These are phyloP conservation scores for Zygnema cylindricum DNA, from an alignment of 139 green algal genomes.

Conservation along the genomic window DNA sequence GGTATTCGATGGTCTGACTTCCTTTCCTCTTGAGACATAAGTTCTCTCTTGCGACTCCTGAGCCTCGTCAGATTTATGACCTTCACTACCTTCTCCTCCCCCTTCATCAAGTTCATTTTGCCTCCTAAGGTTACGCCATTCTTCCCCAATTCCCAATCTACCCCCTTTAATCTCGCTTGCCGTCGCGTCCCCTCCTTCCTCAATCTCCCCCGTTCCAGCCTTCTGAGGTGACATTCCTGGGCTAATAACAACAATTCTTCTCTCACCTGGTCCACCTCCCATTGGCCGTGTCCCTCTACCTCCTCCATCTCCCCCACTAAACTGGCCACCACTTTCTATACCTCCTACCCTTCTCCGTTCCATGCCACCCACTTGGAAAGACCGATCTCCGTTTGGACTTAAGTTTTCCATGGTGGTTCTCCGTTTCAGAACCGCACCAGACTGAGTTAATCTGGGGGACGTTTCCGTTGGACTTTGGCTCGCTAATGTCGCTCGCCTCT, in stretches of 20 bases:
- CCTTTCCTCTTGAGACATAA: no score
- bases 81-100: conserved; percentile 23
- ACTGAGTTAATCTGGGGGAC: no score
- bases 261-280: neutral
- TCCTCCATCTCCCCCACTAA: no score
- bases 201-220: neutral
- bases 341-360: no score
- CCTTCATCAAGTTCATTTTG: neutral
- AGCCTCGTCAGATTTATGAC: conserved; percentile 30
- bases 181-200: neutral
- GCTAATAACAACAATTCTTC: neutral
- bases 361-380: no score
- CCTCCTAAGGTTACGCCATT: neutral
- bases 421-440: no score
- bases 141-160: neutral
- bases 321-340: no score
- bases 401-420: no score
- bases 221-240: neutral
- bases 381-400: no score
- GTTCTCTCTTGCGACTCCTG: no score
- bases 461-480: neutral
- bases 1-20: no score
- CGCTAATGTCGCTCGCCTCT: neutral
- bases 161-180: neutral
- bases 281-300: neutral